Base-by-base conservation (phyloP, 164 flowering plant genomes). In the Litsea cubeba region DNA sequence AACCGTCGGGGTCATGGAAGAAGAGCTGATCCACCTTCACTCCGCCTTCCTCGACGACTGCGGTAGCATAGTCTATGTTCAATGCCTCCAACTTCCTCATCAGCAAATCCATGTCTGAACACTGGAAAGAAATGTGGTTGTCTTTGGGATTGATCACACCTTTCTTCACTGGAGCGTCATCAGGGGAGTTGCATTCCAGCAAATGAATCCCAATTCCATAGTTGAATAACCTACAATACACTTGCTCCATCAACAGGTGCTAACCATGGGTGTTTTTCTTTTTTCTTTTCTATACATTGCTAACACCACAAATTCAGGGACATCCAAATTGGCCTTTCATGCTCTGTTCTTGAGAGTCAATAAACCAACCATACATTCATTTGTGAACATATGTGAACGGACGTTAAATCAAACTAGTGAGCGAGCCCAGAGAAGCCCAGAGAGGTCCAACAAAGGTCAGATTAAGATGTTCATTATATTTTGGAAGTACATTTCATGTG, bases 1-100 rank as follows among this genome's bases (percentile, higher is more conserved):
- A 86, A 0, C 93, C 93, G 79, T 91, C 97, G 60, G 97, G 97
- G 81, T 92, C 97, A 72, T 92, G 94, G 82, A 92, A 92, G 81
- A 90, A 92, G 72, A 89, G 79, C 70, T 88, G 97, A 62, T 90
- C 92, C 62, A 89, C 91, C 72, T 62, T 80, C 32, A 72, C 75
- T 15, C 92, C 92, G 1, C 80, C 87, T 20, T 90, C 97, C 72
- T 87, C 88, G 5, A 89, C 92, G 74, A 82, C 79, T 0, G 88
- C 91, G 0, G 87, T 89, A 68, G 79, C 90, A 28, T 88, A 87
- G 69, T 81, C 80, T 57, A 92, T 84, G 10, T 85, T 87, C 88
- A 87, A 82, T 10, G 83, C 89, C 72, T 89, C 74, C 71, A 92
- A 71, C 78, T 83, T 88, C 76, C 71, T 79, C 79, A 79, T 87